Conservation (phyloP, 148 eudicot genomes). For the Drosera capensis region DNA sequence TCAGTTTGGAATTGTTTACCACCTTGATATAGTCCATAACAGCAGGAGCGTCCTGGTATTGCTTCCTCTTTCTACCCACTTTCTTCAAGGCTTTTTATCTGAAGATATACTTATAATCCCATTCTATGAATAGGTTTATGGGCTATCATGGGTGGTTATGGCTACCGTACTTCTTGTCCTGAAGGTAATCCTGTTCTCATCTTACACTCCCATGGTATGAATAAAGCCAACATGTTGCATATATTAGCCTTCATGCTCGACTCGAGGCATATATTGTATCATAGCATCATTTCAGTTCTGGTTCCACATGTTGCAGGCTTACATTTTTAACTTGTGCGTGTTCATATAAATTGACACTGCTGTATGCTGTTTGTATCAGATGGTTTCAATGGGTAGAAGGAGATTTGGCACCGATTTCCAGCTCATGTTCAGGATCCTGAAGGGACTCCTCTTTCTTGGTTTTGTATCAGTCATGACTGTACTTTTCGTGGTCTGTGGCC, state of each 20-base stretch:
- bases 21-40: constrained; percentile 65
- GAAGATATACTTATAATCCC: neutral
- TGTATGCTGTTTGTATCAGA: constrained; percentile 27
- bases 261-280: too few relatives aligned
- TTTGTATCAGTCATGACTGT: constrained; percentile 87
- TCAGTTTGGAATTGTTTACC: constrained; percentile 94
- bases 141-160: constrained; percentile 96
- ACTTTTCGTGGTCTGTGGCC: constrained; percentile 61
- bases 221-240: too few relatives aligned
- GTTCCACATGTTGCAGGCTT: too few relatives aligned
- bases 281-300: too few relatives aligned
- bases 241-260: too few relatives aligned
- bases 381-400: constrained; percentile 97
- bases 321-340: too few relatives aligned
- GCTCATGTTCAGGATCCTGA: constrained; percentile 96
- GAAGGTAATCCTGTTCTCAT: too few relatives aligned
- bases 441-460: constrained; percentile 87
- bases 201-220: too few relatives aligned
- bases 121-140: constrained; percentile 55
- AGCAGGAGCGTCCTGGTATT: constrained; percentile 51
- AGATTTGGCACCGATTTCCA: constrained; percentile 91
- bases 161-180: constrained; percentile 56
- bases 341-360: constrained; percentile 8
- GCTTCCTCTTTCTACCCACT: neutral
- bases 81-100: neutral